These are phyloP conservation scores for Gossypium arboreum DNA, from an alignment of 345 rosid genomes.

Conservation along the genomic window DNA sequence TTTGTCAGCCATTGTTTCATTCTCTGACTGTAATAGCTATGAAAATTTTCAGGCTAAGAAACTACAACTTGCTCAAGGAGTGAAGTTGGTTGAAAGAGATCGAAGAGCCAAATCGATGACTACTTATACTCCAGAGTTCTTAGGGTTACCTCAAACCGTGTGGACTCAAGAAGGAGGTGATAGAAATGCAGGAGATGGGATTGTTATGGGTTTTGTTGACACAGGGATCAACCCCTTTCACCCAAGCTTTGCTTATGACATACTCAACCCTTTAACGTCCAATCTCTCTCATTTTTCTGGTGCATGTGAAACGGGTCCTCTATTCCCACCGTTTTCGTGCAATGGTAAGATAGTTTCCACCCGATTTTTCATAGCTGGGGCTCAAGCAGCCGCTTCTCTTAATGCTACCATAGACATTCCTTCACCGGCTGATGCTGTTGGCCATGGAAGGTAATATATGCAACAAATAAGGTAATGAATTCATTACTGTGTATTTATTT, in stretches of 20 bases:
- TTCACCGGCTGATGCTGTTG: slow-evolving; percentile 75
- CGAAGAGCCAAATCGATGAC: slow-evolving; percentile 83
- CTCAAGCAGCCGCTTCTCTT: slow-evolving; percentile 50
- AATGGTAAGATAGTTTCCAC: slow-evolving; percentile 79
- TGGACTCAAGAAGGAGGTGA: slow-evolving; percentile 50
- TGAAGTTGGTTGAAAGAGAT: slow-evolving; percentile 71
- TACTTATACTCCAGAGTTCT: slow-evolving; percentile 70
- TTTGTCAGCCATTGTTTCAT: neutral
- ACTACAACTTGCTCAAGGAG: slow-evolving; percentile 42
- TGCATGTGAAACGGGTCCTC: slow-evolving; percentile 64
- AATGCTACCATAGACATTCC: slow-evolving; percentile 63
- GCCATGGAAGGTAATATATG: slow-evolving; percentile 70
- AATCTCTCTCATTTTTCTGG: slow-evolving; percentile 64
- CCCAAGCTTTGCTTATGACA: slow-evolving; percentile 62
- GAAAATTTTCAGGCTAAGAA: slow-evolving; percentile 48
- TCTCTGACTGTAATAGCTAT: neutral
- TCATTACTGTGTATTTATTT: neutral
- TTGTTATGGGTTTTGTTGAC: slow-evolving; percentile 76
- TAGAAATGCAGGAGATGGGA: slow-evolving; percentile 56
- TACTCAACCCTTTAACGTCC: slow-evolving; percentile 30
- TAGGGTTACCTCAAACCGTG: slow-evolving; percentile 48
- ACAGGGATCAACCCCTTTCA: slow-evolving; percentile 71
- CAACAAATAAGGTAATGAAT: neutral
- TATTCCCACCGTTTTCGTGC: slow-evolving; percentile 54
- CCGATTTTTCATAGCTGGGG: slow-evolving; percentile 80